Percentiles rank a stretch among this genome's conserved stretches.
These are phyloP conservation scores for Corynespora cassiicola DNA, from an alignment of 2,329 filamentous ascomycete genomes.

Conservation along the genomic window DNA sequence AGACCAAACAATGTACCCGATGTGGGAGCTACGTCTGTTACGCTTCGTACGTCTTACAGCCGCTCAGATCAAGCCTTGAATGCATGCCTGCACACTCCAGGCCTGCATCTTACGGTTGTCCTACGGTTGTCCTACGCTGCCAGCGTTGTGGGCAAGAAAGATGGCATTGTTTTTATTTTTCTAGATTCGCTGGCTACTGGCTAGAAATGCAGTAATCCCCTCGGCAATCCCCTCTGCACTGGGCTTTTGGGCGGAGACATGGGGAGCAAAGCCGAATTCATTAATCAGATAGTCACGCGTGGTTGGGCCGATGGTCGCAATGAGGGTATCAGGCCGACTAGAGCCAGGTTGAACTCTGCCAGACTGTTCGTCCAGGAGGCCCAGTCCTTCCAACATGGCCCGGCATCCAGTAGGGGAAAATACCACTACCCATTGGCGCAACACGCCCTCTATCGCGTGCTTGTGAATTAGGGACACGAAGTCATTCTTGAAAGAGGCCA, in stretches of 20 bases:
- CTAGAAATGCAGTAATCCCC: too few species aligned
- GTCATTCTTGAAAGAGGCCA: constrained; percentile 75
- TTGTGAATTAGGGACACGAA: constrained; percentile 62
- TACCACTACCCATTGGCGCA: constrained; percentile 74
- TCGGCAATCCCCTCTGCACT: constrained; percentile 79
- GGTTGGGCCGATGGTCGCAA: constrained; percentile 93
- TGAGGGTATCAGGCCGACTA: constrained; percentile 56
- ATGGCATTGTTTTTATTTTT: too few species aligned
- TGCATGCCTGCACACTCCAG: too few species aligned
- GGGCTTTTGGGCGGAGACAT: constrained; percentile 82
- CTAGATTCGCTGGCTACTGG: too few species aligned
- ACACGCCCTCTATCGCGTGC: constrained; percentile 45
- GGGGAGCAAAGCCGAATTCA: constrained; percentile 71
- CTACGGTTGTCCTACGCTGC: too few species aligned
- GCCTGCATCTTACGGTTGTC: too few species aligned
- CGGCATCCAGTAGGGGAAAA: constrained; percentile 69
- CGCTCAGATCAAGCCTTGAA: too few species aligned
- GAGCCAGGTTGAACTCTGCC: constrained; percentile 39
- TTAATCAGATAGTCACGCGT: constrained; percentile 76
- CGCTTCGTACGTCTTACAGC: too few species aligned
- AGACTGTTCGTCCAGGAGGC: constrained; percentile 50
- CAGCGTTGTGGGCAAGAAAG: too few species aligned
- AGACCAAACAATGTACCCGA: too few species aligned
- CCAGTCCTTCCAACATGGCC: constrained; percentile 63
- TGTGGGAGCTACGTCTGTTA: too few species aligned